Evolutionary conservation across 1,139 yeast species (phyloP).

Genomic region (Hanseniaspora sp.): DNA sequence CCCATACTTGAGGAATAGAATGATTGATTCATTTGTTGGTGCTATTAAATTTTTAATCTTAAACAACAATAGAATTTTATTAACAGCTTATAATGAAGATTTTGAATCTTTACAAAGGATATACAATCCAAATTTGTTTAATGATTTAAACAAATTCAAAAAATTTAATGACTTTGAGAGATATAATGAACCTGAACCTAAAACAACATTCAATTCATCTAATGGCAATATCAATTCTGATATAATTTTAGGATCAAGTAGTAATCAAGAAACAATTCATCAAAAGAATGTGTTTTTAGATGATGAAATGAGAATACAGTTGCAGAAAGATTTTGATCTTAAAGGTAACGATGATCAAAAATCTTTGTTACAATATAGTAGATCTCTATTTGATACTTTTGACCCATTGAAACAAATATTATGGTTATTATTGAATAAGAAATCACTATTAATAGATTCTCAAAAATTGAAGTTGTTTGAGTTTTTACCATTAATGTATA

Average conservation of each 20-base stretch:
- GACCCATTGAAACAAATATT: constrained; percentile 46
- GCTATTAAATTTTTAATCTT: constrained; percentile 61
- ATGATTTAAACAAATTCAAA: constrained; percentile 17
- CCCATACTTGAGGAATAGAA: constrained; percentile 40
- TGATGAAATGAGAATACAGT: constrained; percentile 15
- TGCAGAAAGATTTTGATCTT: constrained; percentile 31
- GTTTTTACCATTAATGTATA: constrained; percentile 53
- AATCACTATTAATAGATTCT: constrained; percentile 42
- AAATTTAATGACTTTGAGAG: constrained; percentile 7
- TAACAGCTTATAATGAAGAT: constrained; percentile 32
- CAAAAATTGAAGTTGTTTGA: constrained; percentile 57
- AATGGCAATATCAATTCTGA: background rate
- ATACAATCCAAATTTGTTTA: constrained; percentile 21
- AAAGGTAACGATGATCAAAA: constrained; percentile 32
- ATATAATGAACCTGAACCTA: constrained; percentile 5
- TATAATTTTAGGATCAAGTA: background rate
- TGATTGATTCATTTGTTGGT: constrained; percentile 40
- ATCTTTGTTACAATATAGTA: constrained; percentile 49
- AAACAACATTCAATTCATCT: background rate
- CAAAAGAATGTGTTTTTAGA: constrained; percentile 8
- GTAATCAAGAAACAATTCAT: background rate
- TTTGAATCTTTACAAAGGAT: constrained; percentile 22
- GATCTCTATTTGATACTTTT: constrained; percentile 59
- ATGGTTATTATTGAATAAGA: constrained; percentile 62
- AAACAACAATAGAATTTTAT: constrained; percentile 52